Percentiles rank a stretch among this genome's conserved stretches.
Evolutionary conservation across 768 basidiomycete species (phyloP).

Genomic region (Cubamyces lactineus): DNA sequence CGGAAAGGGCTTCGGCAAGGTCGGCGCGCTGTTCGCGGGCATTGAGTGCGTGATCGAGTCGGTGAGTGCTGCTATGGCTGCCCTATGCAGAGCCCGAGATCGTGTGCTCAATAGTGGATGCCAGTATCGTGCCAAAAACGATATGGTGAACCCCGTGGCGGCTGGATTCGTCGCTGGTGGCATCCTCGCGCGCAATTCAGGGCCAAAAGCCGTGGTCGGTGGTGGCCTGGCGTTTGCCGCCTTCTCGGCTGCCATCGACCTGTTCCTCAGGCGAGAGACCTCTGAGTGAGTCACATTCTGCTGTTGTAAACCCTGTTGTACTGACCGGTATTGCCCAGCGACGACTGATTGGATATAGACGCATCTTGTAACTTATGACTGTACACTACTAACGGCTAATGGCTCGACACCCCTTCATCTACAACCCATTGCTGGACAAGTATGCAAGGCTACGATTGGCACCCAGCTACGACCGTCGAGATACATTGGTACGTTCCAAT

Average conservation of each 20-base stretch:
- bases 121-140: conserved; percentile 95
- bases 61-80: conserved; percentile 51
- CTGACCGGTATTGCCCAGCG: conserved; percentile 16
- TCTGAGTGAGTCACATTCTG: conserved; percentile 59
- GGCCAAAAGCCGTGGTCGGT: conserved; percentile 83
- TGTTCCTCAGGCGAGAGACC: conserved; percentile 80
- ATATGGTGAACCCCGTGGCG: conserved; percentile 87
- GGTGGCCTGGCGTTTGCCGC: conserved; percentile 92
- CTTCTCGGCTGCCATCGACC: conserved; percentile 90
- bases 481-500: no score
- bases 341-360: conserved; percentile 27
- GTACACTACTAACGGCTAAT: conserved; percentile 17
- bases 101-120: not conserved
- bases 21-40: conserved; percentile 93
- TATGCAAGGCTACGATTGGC: not conserved
- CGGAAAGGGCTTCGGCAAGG: conserved; percentile 92
- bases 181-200: conserved; percentile 83
- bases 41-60: conserved; percentile 95
- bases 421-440: not conserved
- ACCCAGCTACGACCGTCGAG: no score
- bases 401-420: not conserved
- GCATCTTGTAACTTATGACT: conserved; percentile 16
- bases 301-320: not conserved
- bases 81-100: not conserved
- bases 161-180: conserved; percentile 91